Conservation (phyloP, 169 alveolate genomes). For the Besnoitia besnoiti region DNA sequence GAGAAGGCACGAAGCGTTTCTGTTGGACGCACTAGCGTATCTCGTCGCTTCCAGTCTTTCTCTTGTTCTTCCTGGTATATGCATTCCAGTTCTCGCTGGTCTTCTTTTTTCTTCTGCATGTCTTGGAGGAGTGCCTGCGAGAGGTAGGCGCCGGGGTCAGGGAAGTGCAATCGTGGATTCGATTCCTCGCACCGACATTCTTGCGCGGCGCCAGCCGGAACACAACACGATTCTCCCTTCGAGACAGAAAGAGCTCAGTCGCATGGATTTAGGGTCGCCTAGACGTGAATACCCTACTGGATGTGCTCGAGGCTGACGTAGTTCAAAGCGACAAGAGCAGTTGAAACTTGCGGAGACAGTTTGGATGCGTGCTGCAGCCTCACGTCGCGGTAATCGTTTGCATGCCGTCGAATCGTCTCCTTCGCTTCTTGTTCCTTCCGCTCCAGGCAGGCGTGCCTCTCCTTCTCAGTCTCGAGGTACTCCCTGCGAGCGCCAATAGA, state of each 20-base stretch:
- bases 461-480: constrained; percentile 1
- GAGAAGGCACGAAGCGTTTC: too few species aligned
- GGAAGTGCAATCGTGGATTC: background rate
- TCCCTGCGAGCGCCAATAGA: background rate
- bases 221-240: too few species aligned
- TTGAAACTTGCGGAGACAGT: background rate
- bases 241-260: background rate
- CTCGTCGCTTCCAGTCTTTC: constrained; percentile 14
- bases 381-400: background rate
- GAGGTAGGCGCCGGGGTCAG: background rate
- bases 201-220: background rate
- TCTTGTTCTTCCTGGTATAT: constrained; percentile 9
- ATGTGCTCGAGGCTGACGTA: background rate
- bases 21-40: background rate
- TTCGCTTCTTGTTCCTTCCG: background rate
- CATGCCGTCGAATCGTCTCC: background rate
- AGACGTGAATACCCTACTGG: background rate
- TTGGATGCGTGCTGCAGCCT: too few species aligned
- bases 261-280: background rate
- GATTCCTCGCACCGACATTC: background rate
- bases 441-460: background rate
- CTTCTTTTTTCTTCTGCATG: constrained; percentile 20
- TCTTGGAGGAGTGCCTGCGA: background rate
- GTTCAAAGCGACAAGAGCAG: too few species aligned
- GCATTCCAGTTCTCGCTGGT: background rate